Percentiles rank a stretch among this genome's conserved stretches.
Conservation (phyloP, 2,329 filamentous ascomycete genomes). For the Coniochaeta prunicola region DNA sequence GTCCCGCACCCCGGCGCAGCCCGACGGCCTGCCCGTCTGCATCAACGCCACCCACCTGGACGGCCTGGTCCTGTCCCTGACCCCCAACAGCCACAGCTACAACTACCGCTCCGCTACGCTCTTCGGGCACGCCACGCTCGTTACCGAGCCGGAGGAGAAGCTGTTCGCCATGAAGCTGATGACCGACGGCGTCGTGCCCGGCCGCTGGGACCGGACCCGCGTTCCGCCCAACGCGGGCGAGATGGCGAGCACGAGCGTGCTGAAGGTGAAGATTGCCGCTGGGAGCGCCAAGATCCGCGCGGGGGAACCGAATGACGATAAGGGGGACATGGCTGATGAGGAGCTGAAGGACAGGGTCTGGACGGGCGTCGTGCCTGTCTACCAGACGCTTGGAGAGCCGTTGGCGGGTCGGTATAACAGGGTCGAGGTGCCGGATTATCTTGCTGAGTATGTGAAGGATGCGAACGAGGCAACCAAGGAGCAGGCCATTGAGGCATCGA, state of each 20-base stretch:
- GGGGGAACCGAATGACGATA: slow-evolving; percentile 53
- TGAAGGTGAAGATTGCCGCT: slow-evolving; percentile 60
- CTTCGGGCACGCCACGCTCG: slow-evolving; percentile 64
- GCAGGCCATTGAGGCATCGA: slow-evolving; percentile 16
- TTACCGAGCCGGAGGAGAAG: slow-evolving; percentile 63
- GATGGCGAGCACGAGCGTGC: slow-evolving; percentile 65
- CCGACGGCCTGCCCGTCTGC: slow-evolving; percentile 58
- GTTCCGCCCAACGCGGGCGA: slow-evolving; percentile 66
- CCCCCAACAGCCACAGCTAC: slow-evolving; percentile 74
- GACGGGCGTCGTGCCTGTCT: slow-evolving; percentile 56
- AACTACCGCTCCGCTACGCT: slow-evolving; percentile 79
- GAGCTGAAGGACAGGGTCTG: slow-evolving; percentile 36
- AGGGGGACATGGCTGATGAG: slow-evolving; percentile 36
- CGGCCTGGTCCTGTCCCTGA: slow-evolving; percentile 71
- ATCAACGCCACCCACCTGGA: slow-evolving; percentile 70
- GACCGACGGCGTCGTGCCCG: slow-evolving; percentile 64
- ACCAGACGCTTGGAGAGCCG: slow-evolving; percentile 56
- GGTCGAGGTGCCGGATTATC: slow-evolving; percentile 54
- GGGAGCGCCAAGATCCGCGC: slow-evolving; percentile 70
- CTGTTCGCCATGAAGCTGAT: slow-evolving; percentile 72
- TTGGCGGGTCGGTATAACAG: slow-evolving; percentile 52
- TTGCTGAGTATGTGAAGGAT: slow-evolving; percentile 35
- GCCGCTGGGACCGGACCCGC: slow-evolving; percentile 62
- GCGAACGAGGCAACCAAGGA: slow-evolving; percentile 22
- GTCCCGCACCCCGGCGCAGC: slow-evolving; percentile 32